Conservation (phyloP, 2,329 filamentous ascomycete genomes). For the Proliferodiscus dingleyae region DNA sequence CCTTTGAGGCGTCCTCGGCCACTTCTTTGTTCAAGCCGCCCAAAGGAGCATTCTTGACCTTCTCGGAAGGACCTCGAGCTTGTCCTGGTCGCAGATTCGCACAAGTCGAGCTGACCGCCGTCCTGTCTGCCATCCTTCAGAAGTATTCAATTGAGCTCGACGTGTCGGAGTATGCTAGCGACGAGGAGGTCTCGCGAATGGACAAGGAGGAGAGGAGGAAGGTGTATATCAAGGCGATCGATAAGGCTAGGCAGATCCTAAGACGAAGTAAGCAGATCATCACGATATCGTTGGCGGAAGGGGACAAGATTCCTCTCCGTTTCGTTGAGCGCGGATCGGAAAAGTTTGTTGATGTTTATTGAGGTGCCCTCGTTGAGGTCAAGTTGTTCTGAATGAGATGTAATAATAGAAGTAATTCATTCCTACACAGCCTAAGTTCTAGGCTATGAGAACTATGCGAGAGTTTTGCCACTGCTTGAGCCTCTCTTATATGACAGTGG, state of each 20-base stretch:
- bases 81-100: conserved; percentile 35
- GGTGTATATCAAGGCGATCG: conserved; percentile 22
- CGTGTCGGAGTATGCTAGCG: conserved; percentile 26
- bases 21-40: conserved; percentile 24
- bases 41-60: conserved; percentile 31
- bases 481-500: too few relatives aligned
- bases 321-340: conserved; percentile 26
- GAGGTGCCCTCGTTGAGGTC: too few relatives aligned
- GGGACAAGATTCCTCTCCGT: conserved; percentile 20
- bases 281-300: conserved; percentile 21
- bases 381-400: too few relatives aligned
- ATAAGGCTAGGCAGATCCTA: conserved; percentile 17
- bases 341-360: conserved; percentile 18
- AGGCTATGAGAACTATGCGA: too few relatives aligned
- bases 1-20: conserved; percentile 8
- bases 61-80: conserved; percentile 34
- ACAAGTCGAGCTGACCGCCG: conserved; percentile 32
- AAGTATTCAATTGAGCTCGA: conserved; percentile 27
- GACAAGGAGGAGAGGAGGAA: conserved; percentile 13
- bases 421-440: too few relatives aligned
- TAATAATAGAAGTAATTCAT: too few relatives aligned
- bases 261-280: conserved; percentile 17
- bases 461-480: too few relatives aligned
- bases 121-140: conserved; percentile 26
- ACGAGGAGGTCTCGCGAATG: conserved; percentile 25